These are phyloP conservation scores for Trypanosomatidae sp. DNA, from an alignment of 208 protist species.

Conservation along the genomic window DNA sequence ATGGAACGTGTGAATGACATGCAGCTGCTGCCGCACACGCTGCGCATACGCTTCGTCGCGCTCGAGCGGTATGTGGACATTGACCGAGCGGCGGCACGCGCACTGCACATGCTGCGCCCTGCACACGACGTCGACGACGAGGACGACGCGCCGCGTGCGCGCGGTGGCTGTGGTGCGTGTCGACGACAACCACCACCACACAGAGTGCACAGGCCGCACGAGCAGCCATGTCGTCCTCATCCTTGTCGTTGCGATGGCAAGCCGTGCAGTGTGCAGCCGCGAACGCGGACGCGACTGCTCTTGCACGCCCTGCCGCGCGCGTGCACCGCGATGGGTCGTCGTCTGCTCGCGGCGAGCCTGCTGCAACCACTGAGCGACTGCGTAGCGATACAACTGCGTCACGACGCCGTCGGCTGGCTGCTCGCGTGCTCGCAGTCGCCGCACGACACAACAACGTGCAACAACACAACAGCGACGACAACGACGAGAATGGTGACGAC, in stretches of 20 bases:
- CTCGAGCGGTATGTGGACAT: constrained; percentile 67
- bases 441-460: constrained; percentile 11
- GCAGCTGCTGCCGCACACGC: constrained; percentile 41
- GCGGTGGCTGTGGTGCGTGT: not conserved
- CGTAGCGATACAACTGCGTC: constrained; percentile 41
- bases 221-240: not conserved
- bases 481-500: too few relatives aligned
- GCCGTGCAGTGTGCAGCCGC: not conserved
- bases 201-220: not conserved
- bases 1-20: constrained; percentile 62
- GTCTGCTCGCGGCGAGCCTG: constrained; percentile 49
- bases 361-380: constrained; percentile 64
- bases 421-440: constrained; percentile 16
- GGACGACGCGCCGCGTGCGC: not conserved
- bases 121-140: not conserved
- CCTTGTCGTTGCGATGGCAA: not conserved
- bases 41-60: constrained; percentile 42
- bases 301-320: constrained; percentile 45
- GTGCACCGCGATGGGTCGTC: constrained; percentile 55
- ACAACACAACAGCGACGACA: too few relatives aligned
- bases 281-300: constrained; percentile 10
- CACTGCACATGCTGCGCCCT: constrained; percentile 31
- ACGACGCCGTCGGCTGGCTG: constrained; percentile 67
- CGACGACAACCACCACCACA: not conserved
- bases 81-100: constrained; percentile 35